Conservation (phyloP, 208 protist species). For the Acanthamoeba polyphaga region DNA sequence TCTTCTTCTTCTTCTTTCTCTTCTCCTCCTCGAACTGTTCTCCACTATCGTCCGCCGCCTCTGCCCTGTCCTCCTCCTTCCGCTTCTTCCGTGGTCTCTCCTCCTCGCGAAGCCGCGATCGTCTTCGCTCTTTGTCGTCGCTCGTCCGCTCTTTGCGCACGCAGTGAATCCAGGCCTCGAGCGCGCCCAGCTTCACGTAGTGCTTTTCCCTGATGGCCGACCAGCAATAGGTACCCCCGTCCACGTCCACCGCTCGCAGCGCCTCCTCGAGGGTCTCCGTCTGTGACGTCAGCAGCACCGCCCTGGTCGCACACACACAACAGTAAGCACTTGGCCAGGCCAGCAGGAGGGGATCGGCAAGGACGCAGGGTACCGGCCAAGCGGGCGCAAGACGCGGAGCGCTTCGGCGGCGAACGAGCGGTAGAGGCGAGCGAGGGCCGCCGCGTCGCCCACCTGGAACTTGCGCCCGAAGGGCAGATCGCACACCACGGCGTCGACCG, state of each 20-base stretch:
- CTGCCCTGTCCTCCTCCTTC: slow-evolving; percentile 1
- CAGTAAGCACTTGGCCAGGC: not conserved
- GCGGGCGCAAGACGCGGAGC: not conserved
- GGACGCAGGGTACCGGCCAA: not conserved
- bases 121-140: not conserved
- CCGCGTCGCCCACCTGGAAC: slow-evolving; percentile 13
- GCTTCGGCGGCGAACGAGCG: not conserved
- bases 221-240: not conserved
- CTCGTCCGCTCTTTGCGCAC: not conserved
- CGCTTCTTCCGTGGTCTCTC: not conserved
- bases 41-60: not conserved
- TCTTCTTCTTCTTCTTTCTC: not conserved
- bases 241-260: not conserved
- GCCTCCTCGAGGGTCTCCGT: slow-evolving; percentile 1
- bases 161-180: slow-evolving; percentile 49
- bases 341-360: too few relatives aligned
- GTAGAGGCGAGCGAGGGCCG: slow-evolving; percentile 8
- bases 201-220: not conserved
- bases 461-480: slow-evolving; percentile 68
- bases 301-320: not conserved
- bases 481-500: slow-evolving; percentile 65
- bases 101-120: not conserved
- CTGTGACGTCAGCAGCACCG: slow-evolving; percentile 53
- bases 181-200: slow-evolving; percentile 61
- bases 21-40: not conserved